Evolutionary conservation across 2,329 filamentous ascomycete genomes (phyloP), one percentile per base, ranked within the genome.

Genomic region (Trichoderma sp.): DNA sequence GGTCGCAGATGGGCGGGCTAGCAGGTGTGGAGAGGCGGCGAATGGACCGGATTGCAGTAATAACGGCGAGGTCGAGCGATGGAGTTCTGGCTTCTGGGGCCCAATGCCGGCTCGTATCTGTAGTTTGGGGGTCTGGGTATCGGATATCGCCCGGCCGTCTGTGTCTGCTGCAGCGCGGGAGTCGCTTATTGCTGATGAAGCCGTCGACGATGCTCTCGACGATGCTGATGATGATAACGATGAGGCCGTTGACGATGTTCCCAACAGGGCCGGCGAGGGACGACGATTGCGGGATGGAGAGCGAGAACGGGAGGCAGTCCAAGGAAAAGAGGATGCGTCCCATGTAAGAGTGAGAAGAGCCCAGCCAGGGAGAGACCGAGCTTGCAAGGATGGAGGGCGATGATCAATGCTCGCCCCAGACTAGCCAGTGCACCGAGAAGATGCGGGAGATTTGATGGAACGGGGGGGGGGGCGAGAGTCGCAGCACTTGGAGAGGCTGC

Each of bases 381-480:
- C 56, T 48, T 48, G 59, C 50, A 55, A 62, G 59, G 59, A 34
- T 57, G 19, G 62, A 64, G 54, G 30, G 48, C 43, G 62, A 64
- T 58, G 62, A 64, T 64, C 62, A 56, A 50, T 58, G 52, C 54
- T 58, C 47, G 44, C 62, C 52, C 59, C 62, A 64, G 54, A 58
- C 62, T 64, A 64, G 47, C 59, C 59, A 62, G 48, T 30, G 28
- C 56, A 21, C 43, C 17, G 50, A 62, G 45, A 62, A 62, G 59
- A 62, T 62, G 59, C 41, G 59, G 59, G 59, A 62, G 59, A 62
- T 62, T 62, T 62, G 59, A 62, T 54, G 59, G 48, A 62, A 62
- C 48, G 59, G 59, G 59, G 59, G 59, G 59, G 59, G 26, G 7
- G 15, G 34, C 34, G 34, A 39, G 34, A 39, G 34, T 39, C 34